A percentile compares a stretch with the other conserved stretches of the same genome.
These are phyloP conservation scores for Durio zibethinus DNA, from an alignment of 345 rosid species.

Conservation along the genomic window DNA sequence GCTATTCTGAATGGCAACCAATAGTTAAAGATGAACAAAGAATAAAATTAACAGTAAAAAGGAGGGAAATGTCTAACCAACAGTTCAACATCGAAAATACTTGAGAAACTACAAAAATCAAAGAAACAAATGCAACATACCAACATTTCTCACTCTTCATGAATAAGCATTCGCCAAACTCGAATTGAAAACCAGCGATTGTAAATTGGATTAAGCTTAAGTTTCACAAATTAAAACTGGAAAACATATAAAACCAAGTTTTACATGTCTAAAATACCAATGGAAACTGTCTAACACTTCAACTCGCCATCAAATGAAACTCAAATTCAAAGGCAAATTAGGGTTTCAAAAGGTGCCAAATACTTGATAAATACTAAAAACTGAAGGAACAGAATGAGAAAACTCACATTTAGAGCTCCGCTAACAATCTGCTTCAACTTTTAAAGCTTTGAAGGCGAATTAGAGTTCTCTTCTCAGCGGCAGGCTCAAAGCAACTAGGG, in stretches of 20 bases:
- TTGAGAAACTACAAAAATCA: background rate
- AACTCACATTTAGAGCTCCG: background rate
- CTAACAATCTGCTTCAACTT: background rate
- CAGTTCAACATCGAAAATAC: background rate
- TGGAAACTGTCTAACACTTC: background rate
- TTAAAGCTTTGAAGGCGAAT: background rate
- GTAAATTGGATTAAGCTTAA: background rate
- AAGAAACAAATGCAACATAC: background rate
- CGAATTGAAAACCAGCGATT: background rate
- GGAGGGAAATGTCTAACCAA: background rate
- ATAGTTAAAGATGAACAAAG: background rate
- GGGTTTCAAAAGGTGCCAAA: background rate
- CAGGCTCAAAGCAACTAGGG: background rate
- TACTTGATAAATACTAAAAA: background rate
- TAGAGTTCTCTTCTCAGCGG: background rate
- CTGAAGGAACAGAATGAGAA: background rate
- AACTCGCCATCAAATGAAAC: background rate
- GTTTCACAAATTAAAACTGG: background rate
- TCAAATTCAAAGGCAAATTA: background rate
- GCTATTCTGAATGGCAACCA: background rate
- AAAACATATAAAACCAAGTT: background rate
- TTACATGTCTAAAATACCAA: background rate
- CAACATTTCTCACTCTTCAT: background rate
- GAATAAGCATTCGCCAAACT: background rate
- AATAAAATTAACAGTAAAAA: background rate